A percentile compares a stretch with the other conserved stretches of the same genome.
Evolutionary conservation across 2,329 filamentous ascomycete genomes (phyloP).

Genomic region (Teratosphaeria pseudoeucalypti): DNA sequence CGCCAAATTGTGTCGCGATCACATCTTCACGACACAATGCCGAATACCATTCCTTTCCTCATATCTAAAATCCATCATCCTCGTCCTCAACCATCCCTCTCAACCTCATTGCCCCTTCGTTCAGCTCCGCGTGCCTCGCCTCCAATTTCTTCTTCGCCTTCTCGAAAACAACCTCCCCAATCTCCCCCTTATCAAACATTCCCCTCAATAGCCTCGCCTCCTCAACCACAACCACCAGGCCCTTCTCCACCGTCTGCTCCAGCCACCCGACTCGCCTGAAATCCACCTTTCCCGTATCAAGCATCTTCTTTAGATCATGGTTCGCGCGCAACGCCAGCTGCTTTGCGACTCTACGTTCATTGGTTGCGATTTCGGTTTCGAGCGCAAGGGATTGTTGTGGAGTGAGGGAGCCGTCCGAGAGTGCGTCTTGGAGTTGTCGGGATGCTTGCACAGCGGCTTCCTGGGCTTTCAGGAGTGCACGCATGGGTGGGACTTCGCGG

Average conservation of each 20-base stretch:
- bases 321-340: slow-evolving; percentile 17
- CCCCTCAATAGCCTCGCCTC: slow-evolving; percentile 11
- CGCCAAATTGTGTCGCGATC: background rate
- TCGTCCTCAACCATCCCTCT: slow-evolving; percentile 16
- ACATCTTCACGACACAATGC: background rate
- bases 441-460: slow-evolving; percentile 2
- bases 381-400: slow-evolving; percentile 3
- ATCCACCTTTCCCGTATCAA: slow-evolving; percentile 19
- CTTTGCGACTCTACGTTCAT: slow-evolving; percentile 10
- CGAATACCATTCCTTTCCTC: background rate
- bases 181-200: slow-evolving; percentile 8
- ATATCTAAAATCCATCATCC: background rate
- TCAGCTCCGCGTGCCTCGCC: slow-evolving; percentile 11
- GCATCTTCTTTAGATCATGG: slow-evolving; percentile 15
- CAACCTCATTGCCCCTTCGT: slow-evolving; percentile 16
- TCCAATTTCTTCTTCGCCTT: slow-evolving; percentile 9
- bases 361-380: slow-evolving; percentile 1
- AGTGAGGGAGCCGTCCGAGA: slow-evolving; percentile 5
- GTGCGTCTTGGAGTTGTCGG: background rate
- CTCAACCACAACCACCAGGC: slow-evolving; percentile 12
- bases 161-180: slow-evolving; percentile 8
- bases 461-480: slow-evolving; percentile 6
- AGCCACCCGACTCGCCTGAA: slow-evolving; percentile 13
- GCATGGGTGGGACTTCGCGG: slow-evolving; percentile 5
- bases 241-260: slow-evolving; percentile 19